A percentile compares a stretch with the other conserved stretches of the same genome.
Evolutionary conservation across 345 rosid genomes (phyloP).

Genomic region (Sonneratia caseolaris): DNA sequence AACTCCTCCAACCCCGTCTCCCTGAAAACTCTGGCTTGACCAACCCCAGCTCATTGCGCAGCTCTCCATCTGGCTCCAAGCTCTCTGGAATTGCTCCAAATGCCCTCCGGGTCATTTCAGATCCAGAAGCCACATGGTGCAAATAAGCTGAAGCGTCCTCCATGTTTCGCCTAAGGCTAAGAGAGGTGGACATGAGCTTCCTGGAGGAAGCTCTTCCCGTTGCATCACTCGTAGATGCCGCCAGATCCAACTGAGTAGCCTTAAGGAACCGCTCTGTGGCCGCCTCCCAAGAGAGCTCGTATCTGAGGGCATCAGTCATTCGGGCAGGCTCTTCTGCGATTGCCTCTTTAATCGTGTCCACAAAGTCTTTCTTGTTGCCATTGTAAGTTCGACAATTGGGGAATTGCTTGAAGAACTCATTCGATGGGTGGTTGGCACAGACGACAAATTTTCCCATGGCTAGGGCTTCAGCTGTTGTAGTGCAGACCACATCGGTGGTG

Average conservation of each 20-base stretch:
- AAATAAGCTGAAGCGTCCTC: constrained; percentile 73
- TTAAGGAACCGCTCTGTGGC: constrained; percentile 72
- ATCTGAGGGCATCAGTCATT: constrained; percentile 55
- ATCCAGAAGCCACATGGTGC: constrained; percentile 60
- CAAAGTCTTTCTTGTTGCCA: constrained; percentile 42
- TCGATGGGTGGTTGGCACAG: constrained; percentile 45
- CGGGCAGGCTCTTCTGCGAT: constrained; percentile 61
- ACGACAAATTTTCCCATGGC: constrained; percentile 88
- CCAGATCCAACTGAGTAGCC: constrained; percentile 35
- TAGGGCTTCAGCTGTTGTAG: constrained; percentile 91
- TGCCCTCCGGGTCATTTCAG: constrained; percentile 59
- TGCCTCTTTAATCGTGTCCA: constrained; percentile 46
- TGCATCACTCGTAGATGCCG: background rate
- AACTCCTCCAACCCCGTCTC: constrained; percentile 7
- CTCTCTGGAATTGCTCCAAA: constrained; percentile 90
- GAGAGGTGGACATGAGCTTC: constrained; percentile 20
- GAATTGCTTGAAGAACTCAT: constrained; percentile 67
- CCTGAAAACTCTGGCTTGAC: background rate
- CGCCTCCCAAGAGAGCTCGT: constrained; percentile 81
- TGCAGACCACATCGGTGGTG: constrained; percentile 95
- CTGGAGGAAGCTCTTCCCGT: constrained; percentile 12
- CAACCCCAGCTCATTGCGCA: constrained; percentile 65
- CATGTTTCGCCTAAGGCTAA: constrained; percentile 32
- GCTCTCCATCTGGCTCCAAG: constrained; percentile 76
- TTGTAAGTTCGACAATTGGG: constrained; percentile 56